phyloP scores from a whole-genome alignment of 495 filamentous ascomycete species.

The Elasticomyces elasticus region DNA sequence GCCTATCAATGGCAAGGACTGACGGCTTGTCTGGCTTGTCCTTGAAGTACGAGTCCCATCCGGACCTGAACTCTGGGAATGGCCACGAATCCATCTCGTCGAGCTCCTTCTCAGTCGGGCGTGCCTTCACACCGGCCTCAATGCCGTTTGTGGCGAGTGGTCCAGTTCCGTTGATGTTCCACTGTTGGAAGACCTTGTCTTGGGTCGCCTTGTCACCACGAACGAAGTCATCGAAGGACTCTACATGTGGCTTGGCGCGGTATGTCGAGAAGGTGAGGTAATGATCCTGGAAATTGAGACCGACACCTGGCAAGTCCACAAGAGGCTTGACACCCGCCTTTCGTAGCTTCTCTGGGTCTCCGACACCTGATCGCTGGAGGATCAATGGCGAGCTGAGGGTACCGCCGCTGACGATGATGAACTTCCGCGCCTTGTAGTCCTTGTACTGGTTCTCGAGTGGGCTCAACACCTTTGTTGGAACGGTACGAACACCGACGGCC shows the following conservation, averaged over 20 bases:
- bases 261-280: slow-evolving; percentile 69
- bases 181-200: slow-evolving; percentile 48
- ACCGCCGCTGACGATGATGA: slow-evolving; percentile 47
- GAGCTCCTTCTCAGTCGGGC: slow-evolving; percentile 61
- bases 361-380: slow-evolving; percentile 51
- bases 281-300: slow-evolving; percentile 26
- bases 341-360: slow-evolving; percentile 33
- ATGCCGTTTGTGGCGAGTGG: slow-evolving; percentile 78
- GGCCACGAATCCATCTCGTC: slow-evolving; percentile 46
- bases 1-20: not conserved
- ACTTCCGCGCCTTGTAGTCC: slow-evolving; percentile 44
- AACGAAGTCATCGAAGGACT: slow-evolving; percentile 73
- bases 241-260: slow-evolving; percentile 65
- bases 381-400: slow-evolving; percentile 44
- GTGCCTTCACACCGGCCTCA: slow-evolving; percentile 71
- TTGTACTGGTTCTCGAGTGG: slow-evolving; percentile 27
- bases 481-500: slow-evolving; percentile 13
- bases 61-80: slow-evolving; percentile 52
- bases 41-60: slow-evolving; percentile 77
- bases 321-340: slow-evolving; percentile 31
- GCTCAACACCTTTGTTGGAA: slow-evolving; percentile 36
- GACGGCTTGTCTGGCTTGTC: slow-evolving; percentile 62
- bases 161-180: slow-evolving; percentile 69
- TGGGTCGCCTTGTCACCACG: slow-evolving; percentile 58
- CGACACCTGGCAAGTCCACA: slow-evolving; percentile 13